Conservation (phyloP, 2,329 filamentous ascomycete species). For the Erysiphe neolycopersici region DNA sequence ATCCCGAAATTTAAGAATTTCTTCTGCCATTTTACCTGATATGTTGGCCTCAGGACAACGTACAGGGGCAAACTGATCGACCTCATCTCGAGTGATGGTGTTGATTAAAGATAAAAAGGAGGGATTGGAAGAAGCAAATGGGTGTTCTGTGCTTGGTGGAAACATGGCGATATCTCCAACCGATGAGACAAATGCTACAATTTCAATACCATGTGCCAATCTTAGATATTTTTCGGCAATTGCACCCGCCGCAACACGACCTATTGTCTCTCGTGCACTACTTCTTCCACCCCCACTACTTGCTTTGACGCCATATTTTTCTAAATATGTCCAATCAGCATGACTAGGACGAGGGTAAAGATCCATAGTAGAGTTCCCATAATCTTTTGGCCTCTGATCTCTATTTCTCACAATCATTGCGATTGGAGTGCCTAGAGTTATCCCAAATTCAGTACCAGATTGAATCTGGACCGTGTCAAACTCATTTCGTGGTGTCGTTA, state of each 20-base stretch:
- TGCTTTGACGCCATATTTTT: conserved; percentile 91
- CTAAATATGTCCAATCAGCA: conserved; percentile 89
- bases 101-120: conserved; percentile 50
- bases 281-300: conserved; percentile 71
- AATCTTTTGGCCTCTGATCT: conserved; percentile 81
- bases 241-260: conserved; percentile 68
- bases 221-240: conserved; percentile 82
- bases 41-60: conserved; percentile 50
- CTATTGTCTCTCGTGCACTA: conserved; percentile 87
- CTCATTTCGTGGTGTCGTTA: conserved; percentile 82
- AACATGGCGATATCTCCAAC: conserved; percentile 61
- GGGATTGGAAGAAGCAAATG: conserved; percentile 46
- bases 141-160: conserved; percentile 39
- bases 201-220: conserved; percentile 62
- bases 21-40: conserved; percentile 45
- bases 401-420: conserved; percentile 70
- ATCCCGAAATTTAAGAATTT: conserved; percentile 55
- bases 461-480: conserved; percentile 81
- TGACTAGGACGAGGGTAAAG: conserved; percentile 74
- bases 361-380: conserved; percentile 74
- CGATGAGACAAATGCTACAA: conserved; percentile 69
- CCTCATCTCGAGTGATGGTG: conserved; percentile 42
- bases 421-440: conserved; percentile 79
- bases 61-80: conserved; percentile 66
- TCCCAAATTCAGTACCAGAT: conserved; percentile 70